These are phyloP conservation scores for Euphrasia arctica DNA, from an alignment of 305 asterid genomes.

Conservation along the genomic window DNA sequence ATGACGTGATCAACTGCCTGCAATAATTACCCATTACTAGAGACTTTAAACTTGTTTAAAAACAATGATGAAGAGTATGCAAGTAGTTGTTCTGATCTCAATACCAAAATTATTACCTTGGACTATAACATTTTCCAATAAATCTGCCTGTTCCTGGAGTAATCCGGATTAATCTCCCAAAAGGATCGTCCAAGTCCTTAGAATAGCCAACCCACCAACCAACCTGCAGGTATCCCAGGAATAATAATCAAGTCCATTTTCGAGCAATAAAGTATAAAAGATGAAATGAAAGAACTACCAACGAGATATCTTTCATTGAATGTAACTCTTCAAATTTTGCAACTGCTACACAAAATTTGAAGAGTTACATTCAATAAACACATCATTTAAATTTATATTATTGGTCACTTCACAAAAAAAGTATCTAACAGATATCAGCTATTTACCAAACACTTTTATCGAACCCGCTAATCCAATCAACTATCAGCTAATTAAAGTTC, in stretches of 20 bases:
- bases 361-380: too few species aligned
- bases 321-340: too few species aligned
- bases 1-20: conserved; percentile 84
- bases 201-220: conserved; percentile 99
- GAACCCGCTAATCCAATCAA: too few species aligned
- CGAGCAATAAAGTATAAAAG: conserved; percentile 11
- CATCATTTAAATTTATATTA: too few species aligned
- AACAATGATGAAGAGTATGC: conserved; percentile 10
- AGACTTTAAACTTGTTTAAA: conserved; percentile 19
- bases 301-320: too few species aligned
- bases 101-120: conserved; percentile 52
- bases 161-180: conserved; percentile 79
- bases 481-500: too few species aligned
- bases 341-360: too few species aligned
- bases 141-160: conserved; percentile 93
- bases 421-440: too few species aligned
- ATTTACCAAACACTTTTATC: too few species aligned
- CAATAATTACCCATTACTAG: conserved; percentile 30
- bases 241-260: conserved; percentile 18
- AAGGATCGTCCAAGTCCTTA: conserved; percentile 82
- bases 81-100: conserved; percentile 7
- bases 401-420: too few species aligned
- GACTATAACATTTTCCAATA: conserved; percentile 84
- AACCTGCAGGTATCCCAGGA: conserved; percentile 47
- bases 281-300: conserved; percentile 4